Base-by-base conservation (phyloP, 352 stramenopile species). In the Blastocystis sp. region DNA sequence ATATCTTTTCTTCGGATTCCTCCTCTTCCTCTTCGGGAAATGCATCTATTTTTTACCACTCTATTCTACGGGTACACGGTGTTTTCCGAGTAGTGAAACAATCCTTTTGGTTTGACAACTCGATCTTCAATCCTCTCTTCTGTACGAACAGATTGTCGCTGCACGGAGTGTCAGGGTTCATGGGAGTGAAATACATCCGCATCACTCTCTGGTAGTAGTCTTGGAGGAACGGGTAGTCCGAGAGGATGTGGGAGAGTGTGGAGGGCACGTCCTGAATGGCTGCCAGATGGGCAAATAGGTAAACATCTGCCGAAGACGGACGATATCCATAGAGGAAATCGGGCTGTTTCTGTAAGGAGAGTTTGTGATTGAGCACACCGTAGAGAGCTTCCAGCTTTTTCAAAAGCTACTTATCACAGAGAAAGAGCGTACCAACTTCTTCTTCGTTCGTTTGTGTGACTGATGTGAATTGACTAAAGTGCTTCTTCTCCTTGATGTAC, bases 201-300 rank as follows among this genome's bases (percentile, higher is more conserved):
- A 65, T 42, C 27, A 81, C 40, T 9, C 48, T 18, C 18, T 81
- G 42, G 36, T 81, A 81, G 42, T 63, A 64, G 0, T 48, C 24
- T 44, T 48, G 24, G n/a, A 81, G 48, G 16, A 63, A 32, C 1
- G 69, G 69, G 8, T 81, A 64, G 3, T 38, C 27, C 2, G 54
- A 18, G 14, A 81, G 8, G 8, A 81, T 48, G 27, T 81, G 48
- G 14, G 36, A 24, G 34, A 81, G 36, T 16, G 69, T 64, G 46
- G 44, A 54, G 14, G 69, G 69, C n/a, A 64, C 46, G 34, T 81
- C 40, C 24, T 48, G 44, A 24, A 81, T 44, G 9, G 14, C 11
- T 27, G 69, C 69, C 21, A 81, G 46, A 44, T 81, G 69, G 11
- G 69, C 69, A 38, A 81, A 81, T 9, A 81, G 36, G 3, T 48